phyloP scores from a whole-genome alignment of 2,329 filamentous ascomycete species.

The Fusarium drepaniforme region DNA sequence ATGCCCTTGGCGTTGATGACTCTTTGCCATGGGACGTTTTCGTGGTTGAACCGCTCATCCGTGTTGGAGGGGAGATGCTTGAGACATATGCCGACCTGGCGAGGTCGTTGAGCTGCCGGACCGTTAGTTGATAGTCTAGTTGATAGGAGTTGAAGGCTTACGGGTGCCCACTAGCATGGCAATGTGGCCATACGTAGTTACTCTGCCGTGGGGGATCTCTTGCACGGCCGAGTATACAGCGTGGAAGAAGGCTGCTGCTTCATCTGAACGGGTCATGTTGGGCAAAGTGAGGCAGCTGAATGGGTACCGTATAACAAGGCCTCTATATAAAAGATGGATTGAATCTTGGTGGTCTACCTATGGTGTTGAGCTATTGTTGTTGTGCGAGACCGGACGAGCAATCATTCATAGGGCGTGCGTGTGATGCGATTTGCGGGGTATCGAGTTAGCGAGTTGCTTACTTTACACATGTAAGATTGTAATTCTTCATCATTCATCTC shows the following conservation, averaged over 20 bases:
- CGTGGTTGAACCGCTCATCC: conserved; percentile 71
- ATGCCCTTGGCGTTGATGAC: conserved; percentile 89
- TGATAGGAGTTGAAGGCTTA: conserved; percentile 55
- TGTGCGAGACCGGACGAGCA: neutral
- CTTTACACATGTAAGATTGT: neutral
- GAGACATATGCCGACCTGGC: conserved; percentile 91
- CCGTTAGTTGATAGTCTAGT: neutral
- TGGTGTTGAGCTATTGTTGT: neutral
- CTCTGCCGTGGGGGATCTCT: conserved; percentile 84
- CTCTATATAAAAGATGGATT: neutral
- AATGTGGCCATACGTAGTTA: conserved; percentile 90
- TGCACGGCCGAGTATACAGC: conserved; percentile 87
- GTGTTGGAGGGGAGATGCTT: conserved; percentile 80
- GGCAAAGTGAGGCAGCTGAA: neutral
- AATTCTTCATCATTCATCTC: conserved; percentile 21
- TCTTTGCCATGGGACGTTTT: conserved; percentile 93
- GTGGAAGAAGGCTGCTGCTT: conserved; percentile 79
- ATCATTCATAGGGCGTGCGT: conserved; percentile 17
- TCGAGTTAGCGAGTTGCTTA: conserved; percentile 18
- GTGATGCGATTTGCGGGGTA: conserved; percentile 39
- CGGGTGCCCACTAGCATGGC: conserved; percentile 79
- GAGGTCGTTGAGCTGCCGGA: conserved; percentile 72
- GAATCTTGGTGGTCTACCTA: neutral
- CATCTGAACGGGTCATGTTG: conserved; percentile 78
- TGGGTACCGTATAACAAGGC: neutral